phyloP scores from a whole-genome alignment of 1,139 yeast species.

The Suzukiozyma palmioleophila region DNA sequence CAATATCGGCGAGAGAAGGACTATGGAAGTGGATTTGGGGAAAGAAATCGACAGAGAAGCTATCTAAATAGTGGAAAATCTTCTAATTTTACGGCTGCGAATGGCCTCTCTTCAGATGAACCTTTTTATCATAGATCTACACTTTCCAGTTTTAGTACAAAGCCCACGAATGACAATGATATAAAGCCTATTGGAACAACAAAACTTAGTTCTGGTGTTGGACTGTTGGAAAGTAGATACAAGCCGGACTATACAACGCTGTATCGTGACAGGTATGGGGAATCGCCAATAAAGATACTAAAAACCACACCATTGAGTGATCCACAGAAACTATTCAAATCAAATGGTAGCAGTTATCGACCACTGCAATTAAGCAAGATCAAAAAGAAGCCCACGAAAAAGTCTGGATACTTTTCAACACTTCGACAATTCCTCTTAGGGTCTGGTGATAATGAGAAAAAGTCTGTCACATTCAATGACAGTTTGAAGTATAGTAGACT shows the following conservation, averaged over 20 bases:
- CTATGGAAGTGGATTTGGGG: background rate
- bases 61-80: background rate
- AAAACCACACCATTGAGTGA: background rate
- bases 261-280: background rate
- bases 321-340: background rate
- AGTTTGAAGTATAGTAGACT: background rate
- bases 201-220: background rate
- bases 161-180: background rate
- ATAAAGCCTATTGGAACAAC: background rate
- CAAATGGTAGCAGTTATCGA: background rate
- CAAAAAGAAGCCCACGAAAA: background rate
- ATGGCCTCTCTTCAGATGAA: background rate
- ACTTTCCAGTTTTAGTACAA: too few species aligned
- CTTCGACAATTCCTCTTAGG: slow-evolving; percentile 2
- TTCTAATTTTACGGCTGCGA: background rate
- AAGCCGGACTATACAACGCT: background rate
- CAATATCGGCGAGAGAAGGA: background rate
- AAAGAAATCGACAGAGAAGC: background rate
- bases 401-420: background rate
- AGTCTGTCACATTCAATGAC: slow-evolving; percentile 1
- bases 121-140: background rate
- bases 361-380: background rate
- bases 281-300: background rate
- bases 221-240: background rate
- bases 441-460: background rate